Base-by-base conservation (phyloP, 139 green algal genomes). In the Diplosphaera chodatii region DNA sequence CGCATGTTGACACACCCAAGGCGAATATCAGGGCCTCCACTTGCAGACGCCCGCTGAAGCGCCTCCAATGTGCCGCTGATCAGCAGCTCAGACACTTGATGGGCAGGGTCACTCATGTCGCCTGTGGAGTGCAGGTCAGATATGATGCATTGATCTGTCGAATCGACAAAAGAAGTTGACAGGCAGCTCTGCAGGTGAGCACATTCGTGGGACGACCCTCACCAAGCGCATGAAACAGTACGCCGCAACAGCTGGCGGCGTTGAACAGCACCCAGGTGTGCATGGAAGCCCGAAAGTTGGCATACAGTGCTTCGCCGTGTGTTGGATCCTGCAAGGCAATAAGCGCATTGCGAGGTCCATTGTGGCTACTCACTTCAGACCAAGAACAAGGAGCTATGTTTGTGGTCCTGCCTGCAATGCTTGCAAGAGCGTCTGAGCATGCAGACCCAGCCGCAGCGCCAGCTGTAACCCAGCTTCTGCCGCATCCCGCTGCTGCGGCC, bases 221-320 rank as follows among this genome's bases (percentile, higher is more conserved):
- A 55, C 73, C 73, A 13, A 78, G 29, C 30, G 33, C 73, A 3
- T 64, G 32, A 22, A 64, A 74, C 34, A 78, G 59, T 23, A 34
- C 0, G 34, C 27, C 23, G 37, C 33, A 66, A 18, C 31, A 64
- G 10, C 28, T 21, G 1, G 28, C 32, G 8, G 37, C 59, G 25
- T 73, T 78, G 65, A 67, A 74, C 16, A 78, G 55, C 31, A 78
- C 28, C 73, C 73, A 78, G 67, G 48, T 29, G 29, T 73, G 56
- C 18, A 73, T 32, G 23, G 55, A 32, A 10, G 69, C 31, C 32
- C 32, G 37, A 13, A 48, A 48, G 37, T 13, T 48, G 37, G 37
- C 37, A 13, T 48, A 48, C 37, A 48, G 37, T 13, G 37, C 37
- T 13, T 48, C 37, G 13, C 37, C 37, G 37, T 48, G 37, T 13